Conservation (phyloP, 2,329 filamentous ascomycete species). For the Diplodia mutila region DNA sequence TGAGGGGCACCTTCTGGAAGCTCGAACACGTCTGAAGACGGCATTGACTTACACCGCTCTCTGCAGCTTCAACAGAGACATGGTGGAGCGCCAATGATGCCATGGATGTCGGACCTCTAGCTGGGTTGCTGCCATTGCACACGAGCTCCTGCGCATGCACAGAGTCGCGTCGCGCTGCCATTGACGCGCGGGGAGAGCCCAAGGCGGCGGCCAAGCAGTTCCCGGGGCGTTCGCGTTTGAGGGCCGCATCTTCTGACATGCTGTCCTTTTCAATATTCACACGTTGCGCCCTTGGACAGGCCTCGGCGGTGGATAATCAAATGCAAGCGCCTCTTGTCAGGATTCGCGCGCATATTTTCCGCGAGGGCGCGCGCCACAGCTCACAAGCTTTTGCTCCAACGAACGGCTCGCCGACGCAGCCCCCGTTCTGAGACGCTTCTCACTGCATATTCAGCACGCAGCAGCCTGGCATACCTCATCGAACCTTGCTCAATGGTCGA, state of each 20-base stretch:
- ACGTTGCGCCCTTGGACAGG: background rate
- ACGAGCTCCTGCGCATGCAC: too few species aligned
- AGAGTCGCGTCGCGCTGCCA: background rate
- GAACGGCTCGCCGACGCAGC: background rate
- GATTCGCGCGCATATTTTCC: background rate
- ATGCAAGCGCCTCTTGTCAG: background rate
- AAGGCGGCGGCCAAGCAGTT: background rate
- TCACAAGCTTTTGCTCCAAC: constrained; percentile 13
- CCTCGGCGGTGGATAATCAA: background rate
- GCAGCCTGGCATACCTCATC: background rate
- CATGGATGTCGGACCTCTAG: constrained; percentile 1
- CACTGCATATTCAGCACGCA: background rate
- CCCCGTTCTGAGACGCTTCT: constrained; percentile 14
- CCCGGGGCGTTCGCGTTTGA: background rate
- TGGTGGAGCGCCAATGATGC: constrained; percentile 16
- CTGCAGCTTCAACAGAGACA: background rate
- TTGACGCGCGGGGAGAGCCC: background rate
- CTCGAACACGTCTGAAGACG: constrained; percentile 19
- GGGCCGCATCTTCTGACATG: background rate
- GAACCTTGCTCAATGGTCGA: background rate
- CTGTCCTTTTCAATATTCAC: background rate
- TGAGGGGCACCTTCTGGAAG: constrained; percentile 22
- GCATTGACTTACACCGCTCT: constrained; percentile 25
- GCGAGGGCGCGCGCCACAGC: background rate
- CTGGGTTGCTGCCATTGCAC: background rate